Evolutionary conservation across 257 asterid genomes (phyloP).

Genomic region (Nicotiana paniculata): DNA sequence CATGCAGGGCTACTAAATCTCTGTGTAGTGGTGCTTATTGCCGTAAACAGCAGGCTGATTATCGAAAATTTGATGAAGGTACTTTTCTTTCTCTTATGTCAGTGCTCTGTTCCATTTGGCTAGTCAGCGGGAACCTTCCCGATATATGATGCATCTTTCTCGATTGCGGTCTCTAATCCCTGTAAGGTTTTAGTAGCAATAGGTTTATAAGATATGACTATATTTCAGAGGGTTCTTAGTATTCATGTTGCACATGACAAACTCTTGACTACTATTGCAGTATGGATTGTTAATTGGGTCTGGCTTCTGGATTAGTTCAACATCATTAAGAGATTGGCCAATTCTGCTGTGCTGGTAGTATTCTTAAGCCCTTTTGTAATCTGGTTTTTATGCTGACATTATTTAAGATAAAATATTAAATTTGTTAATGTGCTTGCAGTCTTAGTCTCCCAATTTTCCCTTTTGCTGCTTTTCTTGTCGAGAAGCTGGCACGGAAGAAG

Average conservation of each 20-base stretch:
- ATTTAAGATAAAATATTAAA: neutral
- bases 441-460: constrained; percentile 78
- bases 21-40: constrained; percentile 97
- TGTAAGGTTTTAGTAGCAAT: neutral
- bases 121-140: neutral
- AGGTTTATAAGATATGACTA: neutral
- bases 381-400: neutral
- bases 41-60: constrained; percentile 95
- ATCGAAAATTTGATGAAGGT: constrained; percentile 99
- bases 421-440: constrained; percentile 36
- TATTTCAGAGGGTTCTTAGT: neutral
- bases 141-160: neutral
- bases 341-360: constrained; percentile 88
- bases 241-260: constrained; percentile 2
- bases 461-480: constrained; percentile 75
- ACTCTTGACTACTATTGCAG: constrained; percentile 40
- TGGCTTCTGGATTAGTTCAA: constrained; percentile 91
- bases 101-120: neutral
- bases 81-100: constrained; percentile 7
- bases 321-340: constrained; percentile 92
- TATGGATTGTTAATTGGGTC: constrained; percentile 86
- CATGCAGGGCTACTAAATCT: constrained; percentile 99
- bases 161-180: neutral
- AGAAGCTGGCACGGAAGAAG: constrained; percentile 54
- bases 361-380: neutral